phyloP scores from a whole-genome alignment of 495 filamentous ascomycete genomes.

The Penicillium ucsense region DNA sequence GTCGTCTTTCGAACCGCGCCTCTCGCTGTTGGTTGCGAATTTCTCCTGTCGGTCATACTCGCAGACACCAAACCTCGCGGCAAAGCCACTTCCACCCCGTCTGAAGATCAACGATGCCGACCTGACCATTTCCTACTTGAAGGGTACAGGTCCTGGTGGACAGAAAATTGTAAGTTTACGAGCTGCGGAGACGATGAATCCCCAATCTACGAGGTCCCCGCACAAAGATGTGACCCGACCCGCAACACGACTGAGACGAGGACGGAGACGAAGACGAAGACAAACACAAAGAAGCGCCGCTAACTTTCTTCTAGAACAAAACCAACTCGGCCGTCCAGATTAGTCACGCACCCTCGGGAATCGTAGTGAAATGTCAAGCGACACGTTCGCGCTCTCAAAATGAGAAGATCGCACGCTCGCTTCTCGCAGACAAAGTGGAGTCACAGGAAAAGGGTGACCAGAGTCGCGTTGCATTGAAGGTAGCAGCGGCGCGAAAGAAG shows the following conservation, averaged over 20 bases:
- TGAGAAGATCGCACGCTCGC: constrained; percentile 68
- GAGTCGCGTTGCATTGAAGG: constrained; percentile 48
- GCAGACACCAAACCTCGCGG: constrained; percentile 12
- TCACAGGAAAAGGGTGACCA: constrained; percentile 48
- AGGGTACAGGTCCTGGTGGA: constrained; percentile 85
- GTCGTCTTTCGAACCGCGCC: neutral
- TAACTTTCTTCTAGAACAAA: constrained; percentile 61
- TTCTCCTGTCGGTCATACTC: constrained; percentile 15
- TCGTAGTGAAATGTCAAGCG: constrained; percentile 86
- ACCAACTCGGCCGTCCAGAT: constrained; percentile 92
- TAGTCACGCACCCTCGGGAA: constrained; percentile 76
- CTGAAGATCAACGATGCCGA: constrained; percentile 67
- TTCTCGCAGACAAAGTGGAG: constrained; percentile 74
- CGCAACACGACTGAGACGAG: too few species aligned
- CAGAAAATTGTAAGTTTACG: constrained; percentile 64
- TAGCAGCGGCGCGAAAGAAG: constrained; percentile 44
- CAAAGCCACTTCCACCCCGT: constrained; percentile 63
- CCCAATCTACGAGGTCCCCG: neutral
- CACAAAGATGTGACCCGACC: too few species aligned
- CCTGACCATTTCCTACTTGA: constrained; percentile 75
- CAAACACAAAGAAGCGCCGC: too few species aligned
- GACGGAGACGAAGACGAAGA: too few species aligned
- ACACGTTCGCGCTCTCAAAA: constrained; percentile 85
- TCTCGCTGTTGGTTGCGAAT: neutral
- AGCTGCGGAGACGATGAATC: neutral